Evolutionary conservation across 225 moss, liverwort and hornwort genomes (phyloP).

Genomic region (Climacium dendroides): DNA sequence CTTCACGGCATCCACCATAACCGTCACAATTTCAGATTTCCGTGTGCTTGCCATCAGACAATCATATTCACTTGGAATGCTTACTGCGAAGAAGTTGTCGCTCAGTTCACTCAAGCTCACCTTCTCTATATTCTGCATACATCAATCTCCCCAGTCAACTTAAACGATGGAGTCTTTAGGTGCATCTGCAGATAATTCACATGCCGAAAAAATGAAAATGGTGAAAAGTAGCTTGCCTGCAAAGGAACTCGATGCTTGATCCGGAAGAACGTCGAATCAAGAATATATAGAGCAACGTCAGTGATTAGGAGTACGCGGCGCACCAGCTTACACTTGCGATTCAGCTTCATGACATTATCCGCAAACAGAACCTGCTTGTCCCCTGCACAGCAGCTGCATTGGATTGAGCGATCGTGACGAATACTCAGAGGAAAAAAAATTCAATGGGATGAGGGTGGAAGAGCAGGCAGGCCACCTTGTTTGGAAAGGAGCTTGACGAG

Average conservation of each 20-base stretch:
- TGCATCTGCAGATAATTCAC: neutral
- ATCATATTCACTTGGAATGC: slow-evolving; percentile 70
- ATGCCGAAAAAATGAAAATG: neutral
- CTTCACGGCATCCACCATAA: slow-evolving; percentile 72
- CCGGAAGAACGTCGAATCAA: slow-evolving; percentile 64
- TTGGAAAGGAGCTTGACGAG: slow-evolving; percentile 71
- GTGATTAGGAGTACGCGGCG: slow-evolving; percentile 65
- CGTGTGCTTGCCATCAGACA: slow-evolving; percentile 78
- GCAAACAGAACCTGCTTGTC: slow-evolving; percentile 78
- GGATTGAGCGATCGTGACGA: neutral
- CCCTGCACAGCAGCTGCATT: slow-evolving; percentile 24
- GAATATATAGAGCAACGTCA: slow-evolving; percentile 64
- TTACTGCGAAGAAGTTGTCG: neutral
- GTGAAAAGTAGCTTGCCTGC: slow-evolving; percentile 14
- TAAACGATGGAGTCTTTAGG: neutral
- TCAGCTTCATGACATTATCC: slow-evolving; percentile 75
- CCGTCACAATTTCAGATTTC: slow-evolving; percentile 74
- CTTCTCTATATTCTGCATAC: slow-evolving; percentile 41
- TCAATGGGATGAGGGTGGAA: neutral
- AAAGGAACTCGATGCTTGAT: slow-evolving; percentile 63
- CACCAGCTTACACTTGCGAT: slow-evolving; percentile 57
- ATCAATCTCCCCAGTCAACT: neutral
- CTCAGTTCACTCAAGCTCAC: neutral
- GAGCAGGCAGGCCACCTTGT: slow-evolving; percentile 36
- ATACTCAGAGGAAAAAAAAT: neutral